Evolutionary conservation across 1,139 yeast species (phyloP), one percentile per base, ranked within the genome.

Genomic region (Taphrina flavorubra): DNA sequence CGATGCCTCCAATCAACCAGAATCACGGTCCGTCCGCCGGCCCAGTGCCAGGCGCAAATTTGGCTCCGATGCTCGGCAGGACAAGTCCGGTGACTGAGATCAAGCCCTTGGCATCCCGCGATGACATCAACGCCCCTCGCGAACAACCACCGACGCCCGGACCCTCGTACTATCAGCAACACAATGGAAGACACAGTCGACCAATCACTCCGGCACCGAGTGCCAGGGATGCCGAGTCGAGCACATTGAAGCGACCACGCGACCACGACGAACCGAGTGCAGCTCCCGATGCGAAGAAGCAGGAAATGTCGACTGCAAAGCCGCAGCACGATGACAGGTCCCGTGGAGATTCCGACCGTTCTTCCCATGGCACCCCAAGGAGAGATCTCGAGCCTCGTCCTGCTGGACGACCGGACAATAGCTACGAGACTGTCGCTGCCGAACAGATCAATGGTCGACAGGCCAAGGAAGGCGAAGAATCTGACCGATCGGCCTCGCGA

Each of bases 21-120:
- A 37, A 10, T 14, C 58, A 34, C 34, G 58, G 58, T 16, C 13
- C 11, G 8, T 34, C 34, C 13, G 18, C 53, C 8, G 36, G 36
- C 2, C 31, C 53, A 18, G 53, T 49, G 53, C 53, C 63, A 13
- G 64, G 61, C 31, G 57, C 63, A 10, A 65, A 51, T 39, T 34
- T 65, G 16, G 68, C 68, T 2, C 68, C 68, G 13, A 65, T 65
- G 57, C 58, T 65, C 11, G 68, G 68, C 16, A 51, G 68, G 25
- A 59, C 64, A n/a, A 65, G 68, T 55, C 66, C 71, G 20, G 71
- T 53, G 36, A 36, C 62, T 14, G 62, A 59, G 37, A 51, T 68
- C 60, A 65, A 64, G 46, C 18, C 70, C 14, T 44, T 57, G 25
- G 69, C 70, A 10, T 13, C 55, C 3, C 44, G 59, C 14, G 59